Evolutionary conservation across 208 protist species (phyloP).

Genomic region (Crithidia sp.): DNA sequence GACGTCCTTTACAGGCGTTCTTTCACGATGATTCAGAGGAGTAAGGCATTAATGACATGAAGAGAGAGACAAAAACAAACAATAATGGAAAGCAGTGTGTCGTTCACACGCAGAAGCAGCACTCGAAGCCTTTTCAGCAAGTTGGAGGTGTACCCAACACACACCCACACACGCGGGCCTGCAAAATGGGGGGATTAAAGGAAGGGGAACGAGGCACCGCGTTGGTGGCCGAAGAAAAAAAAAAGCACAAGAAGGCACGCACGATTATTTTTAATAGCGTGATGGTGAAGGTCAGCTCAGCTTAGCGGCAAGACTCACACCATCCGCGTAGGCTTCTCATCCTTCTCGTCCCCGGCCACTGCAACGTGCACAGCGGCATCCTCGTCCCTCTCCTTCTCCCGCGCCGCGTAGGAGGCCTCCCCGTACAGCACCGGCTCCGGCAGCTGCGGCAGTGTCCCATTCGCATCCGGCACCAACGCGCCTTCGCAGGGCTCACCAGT

Average conservation of each 20-base stretch:
- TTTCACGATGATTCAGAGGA: too few species aligned
- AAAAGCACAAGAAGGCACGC: too few species aligned
- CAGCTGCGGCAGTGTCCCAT: neutral
- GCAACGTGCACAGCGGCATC: neutral
- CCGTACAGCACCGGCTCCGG: constrained; percentile 17
- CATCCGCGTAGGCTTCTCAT: neutral
- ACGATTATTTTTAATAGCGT: neutral
- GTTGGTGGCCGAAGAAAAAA: too few species aligned
- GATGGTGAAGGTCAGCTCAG: neutral
- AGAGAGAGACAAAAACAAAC: neutral
- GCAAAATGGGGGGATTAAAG: too few species aligned
- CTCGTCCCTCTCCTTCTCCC: neutral
- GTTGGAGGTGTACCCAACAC: neutral
- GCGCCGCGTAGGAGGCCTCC: constrained; percentile 3
- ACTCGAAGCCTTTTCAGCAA: neutral
- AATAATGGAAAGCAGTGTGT: neutral
- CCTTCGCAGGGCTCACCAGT: constrained; percentile 16
- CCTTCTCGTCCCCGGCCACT: too few species aligned
- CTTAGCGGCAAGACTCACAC: neutral
- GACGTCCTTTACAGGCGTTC: too few species aligned
- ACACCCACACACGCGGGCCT: neutral
- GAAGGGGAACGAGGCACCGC: too few species aligned
- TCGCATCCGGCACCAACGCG: constrained; percentile 13
- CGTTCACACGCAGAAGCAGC: neutral
- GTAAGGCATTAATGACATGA: neutral